Percentiles rank a stretch among this genome's conserved stretches.
Evolutionary conservation across 2,329 filamentous ascomycete genomes (phyloP).

Genomic region (Exophiala spinifera): DNA sequence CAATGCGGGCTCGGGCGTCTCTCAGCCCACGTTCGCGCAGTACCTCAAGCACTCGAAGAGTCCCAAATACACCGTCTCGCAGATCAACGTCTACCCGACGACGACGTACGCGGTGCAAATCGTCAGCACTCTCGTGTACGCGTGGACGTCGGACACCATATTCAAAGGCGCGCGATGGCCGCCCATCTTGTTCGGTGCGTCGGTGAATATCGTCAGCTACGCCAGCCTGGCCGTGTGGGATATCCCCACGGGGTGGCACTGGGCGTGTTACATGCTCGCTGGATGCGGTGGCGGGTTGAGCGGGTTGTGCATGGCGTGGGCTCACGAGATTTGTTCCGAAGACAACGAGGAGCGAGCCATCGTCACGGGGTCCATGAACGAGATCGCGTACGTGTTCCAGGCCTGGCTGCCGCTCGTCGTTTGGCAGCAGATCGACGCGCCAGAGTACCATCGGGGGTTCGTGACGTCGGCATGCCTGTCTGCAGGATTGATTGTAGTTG

Average conservation of each 20-base stretch:
- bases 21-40: slow-evolving; percentile 56
- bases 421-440: slow-evolving; percentile 65
- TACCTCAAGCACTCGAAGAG: slow-evolving; percentile 43
- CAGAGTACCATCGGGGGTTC: slow-evolving; percentile 59
- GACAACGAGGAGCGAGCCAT: slow-evolving; percentile 47
- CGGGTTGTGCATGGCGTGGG: slow-evolving; percentile 53
- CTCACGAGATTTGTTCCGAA: slow-evolving; percentile 51
- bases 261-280: slow-evolving; percentile 59
- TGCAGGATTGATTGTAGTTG: slow-evolving; percentile 35
- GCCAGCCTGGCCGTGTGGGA: slow-evolving; percentile 49
- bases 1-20: slow-evolving; percentile 50
- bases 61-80: slow-evolving; percentile 45
- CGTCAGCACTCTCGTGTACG: slow-evolving; percentile 60
- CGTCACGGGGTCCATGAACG: slow-evolving; percentile 65
- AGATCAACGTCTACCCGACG: slow-evolving; percentile 57
- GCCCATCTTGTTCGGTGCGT: slow-evolving; percentile 57
- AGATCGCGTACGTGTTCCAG: slow-evolving; percentile 67
- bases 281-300: slow-evolving; percentile 48
- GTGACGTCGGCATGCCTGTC: slow-evolving; percentile 49
- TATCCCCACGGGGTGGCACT: slow-evolving; percentile 57
- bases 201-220: slow-evolving; percentile 44
- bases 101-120: slow-evolving; percentile 56
- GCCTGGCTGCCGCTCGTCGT: slow-evolving; percentile 58
- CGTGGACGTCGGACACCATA: slow-evolving; percentile 63
- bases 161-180: slow-evolving; percentile 62